Evolutionary conservation across 768 basidiomycete species (phyloP), one percentile per base, ranked within the genome.

Genomic region (Tremella yokohamensis): DNA sequence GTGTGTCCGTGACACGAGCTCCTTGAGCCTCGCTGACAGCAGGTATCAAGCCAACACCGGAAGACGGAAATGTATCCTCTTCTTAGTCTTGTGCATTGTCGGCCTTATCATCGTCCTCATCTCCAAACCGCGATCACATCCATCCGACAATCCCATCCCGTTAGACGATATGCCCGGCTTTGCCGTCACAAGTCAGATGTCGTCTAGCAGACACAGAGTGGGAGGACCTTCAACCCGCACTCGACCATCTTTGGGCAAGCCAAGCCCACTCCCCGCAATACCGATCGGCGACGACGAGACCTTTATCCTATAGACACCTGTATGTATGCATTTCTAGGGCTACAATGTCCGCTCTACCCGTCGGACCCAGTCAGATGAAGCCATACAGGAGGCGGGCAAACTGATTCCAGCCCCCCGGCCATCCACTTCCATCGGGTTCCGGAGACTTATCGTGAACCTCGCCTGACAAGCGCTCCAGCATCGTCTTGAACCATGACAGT

Each of bases 1-100:
- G 90, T 90, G 71, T 58, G 86, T 79, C n/a, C n/a, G n/a, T n/a
- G n/a, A 34, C 19, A 13, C 53, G 19, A 13, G 2, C 26, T 18
- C 29, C 38, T 29, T 16, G 51, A 48, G 9, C 25, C 15, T 24
- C 18, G 52, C 57, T 62, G 42, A 62, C 48, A 26, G 40, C 49
- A 91, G 90, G 63, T 94, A 97, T 78, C 96, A 99, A 79, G 87
- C 87, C 72, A 91, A 88, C 70, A 91, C 93, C 1, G 92, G 94
- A 40, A 83, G 90, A 70, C 83, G 94, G 78, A 86, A 88, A 75
- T 90, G 91, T 77, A 98, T 99, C 57, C 87, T 98, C 73, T 82
- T 98, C 48, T 83, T 99, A 40, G 62, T 97, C 48, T 82, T 99
- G 38, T 83, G 94, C 72, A 93, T 98, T 68, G 83, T 92, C 70